Evolutionary conservation across 345 rosid genomes (phyloP), one percentile per base, ranked within the genome.

Genomic region (Cardamine chenopodiifolia): DNA sequence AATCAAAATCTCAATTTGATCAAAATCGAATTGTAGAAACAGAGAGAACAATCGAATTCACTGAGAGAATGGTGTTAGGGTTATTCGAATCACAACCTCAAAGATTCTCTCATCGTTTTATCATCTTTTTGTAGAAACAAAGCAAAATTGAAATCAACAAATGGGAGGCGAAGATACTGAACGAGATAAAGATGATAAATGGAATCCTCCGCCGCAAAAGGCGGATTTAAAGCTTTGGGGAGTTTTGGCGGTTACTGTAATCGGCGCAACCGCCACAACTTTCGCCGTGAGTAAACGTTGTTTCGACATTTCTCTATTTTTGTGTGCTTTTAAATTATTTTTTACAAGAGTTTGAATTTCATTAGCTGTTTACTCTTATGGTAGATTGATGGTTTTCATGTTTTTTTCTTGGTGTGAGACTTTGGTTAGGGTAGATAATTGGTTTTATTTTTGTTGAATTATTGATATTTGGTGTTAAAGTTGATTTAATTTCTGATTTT

Each of bases 201-300:
- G 85, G 89, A 74, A 72, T 52, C 68, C 77, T n/a, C 60, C 49
- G 32, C 80, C 78, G 44, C 79, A 78, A 64, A 83, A 84, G 50
- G 72, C 80, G 8, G 84, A 80, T 23, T 72, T 83, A 54, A 89
- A 85, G 79, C 86, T 88, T 39, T 94, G 95, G 98, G 89, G 95
- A 7, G 63, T 91, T 48, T 72, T 94, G 42, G 79, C 85, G 44
- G 86, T 91, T 84, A 86, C 88, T 68, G 80, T 94, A 11, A 82
- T 91, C 62, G 95, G 98, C 75, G 98, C 96, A 84, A 91, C 97
- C 15, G 92, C 89, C 64, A 91, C 95, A 76, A 91, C 96, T 65
- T 83, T 86, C 71, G 96, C 96, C 32, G 97, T 93, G 60, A 81
- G 88, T 78, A 5, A n/a, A 49, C 23, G 11, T 20, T 20, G 9